Percentiles rank a stretch among this genome's conserved stretches.
Conservation (phyloP, 2,329 filamentous ascomycete species). For the Cladosporium sp. region DNA sequence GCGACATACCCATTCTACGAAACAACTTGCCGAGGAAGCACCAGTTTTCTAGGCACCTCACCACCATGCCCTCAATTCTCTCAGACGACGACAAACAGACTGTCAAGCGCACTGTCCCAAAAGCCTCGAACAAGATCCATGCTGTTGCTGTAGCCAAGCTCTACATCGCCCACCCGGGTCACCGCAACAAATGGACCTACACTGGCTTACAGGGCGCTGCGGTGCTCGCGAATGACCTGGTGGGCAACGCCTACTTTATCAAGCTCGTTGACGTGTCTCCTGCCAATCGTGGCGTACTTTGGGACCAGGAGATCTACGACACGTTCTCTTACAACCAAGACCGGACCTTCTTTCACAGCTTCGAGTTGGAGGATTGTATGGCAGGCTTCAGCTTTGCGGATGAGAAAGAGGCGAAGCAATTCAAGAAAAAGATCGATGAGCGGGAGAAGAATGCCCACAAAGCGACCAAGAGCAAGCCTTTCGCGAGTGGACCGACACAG, state of each 20-base stretch:
- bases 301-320: constrained; percentile 98
- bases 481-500: constrained; percentile 44
- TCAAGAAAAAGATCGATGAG: constrained; percentile 96
- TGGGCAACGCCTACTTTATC: constrained; percentile 94
- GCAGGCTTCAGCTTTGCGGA: constrained; percentile 90
- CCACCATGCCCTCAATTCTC: constrained; percentile 60
- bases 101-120: constrained; percentile 90
- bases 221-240: constrained; percentile 87
- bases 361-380: constrained; percentile 88
- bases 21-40: neutral
- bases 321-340: constrained; percentile 94
- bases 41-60: neutral
- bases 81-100: constrained; percentile 93
- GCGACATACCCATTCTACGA: neutral
- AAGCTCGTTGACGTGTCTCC: constrained; percentile 96
- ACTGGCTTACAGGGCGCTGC: constrained; percentile 88
- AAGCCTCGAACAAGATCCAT: constrained; percentile 94
- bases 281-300: constrained; percentile 77
- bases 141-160: constrained; percentile 89
- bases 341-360: constrained; percentile 94
- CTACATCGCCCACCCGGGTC: constrained; percentile 82
- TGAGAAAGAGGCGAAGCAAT: constrained; percentile 95
- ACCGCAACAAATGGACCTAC: constrained; percentile 83
- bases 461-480: constrained; percentile 73
- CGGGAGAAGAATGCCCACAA: constrained; percentile 94